phyloP scores from a whole-genome alignment of 176 grass and related monocot species.

The Eragrostis curvula region DNA sequence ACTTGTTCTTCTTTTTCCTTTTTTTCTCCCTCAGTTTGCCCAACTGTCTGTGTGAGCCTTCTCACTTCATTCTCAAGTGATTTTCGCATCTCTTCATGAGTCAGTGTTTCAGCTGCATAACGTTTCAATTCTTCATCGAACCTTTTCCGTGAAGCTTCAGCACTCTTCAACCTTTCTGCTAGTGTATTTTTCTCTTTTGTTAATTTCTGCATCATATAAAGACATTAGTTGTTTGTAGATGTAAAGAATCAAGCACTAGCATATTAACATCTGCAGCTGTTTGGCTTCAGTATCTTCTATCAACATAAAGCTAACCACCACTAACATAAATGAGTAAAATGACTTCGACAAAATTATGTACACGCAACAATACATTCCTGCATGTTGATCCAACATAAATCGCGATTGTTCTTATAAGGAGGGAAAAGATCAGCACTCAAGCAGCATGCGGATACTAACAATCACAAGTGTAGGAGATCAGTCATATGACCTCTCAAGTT shows the following conservation, averaged over 20 bases:
- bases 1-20: constrained; percentile 91
- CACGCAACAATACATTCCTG: not conserved
- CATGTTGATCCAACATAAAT: not conserved
- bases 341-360: not conserved
- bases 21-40: constrained; percentile 79
- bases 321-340: constrained; percentile 6
- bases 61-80: constrained; percentile 84
- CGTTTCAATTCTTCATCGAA: constrained; percentile 89
- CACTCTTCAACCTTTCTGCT: constrained; percentile 76
- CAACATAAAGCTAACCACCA: not conserved
- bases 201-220: constrained; percentile 66
- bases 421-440: not conserved
- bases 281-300: not conserved
- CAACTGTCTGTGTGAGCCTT: constrained; percentile 70
- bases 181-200: constrained; percentile 87
- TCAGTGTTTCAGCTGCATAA: constrained; percentile 70
- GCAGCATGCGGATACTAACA: not conserved
- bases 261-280: not conserved
- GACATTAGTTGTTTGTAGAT: constrained; percentile 23
- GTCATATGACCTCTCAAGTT: not conserved
- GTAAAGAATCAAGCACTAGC: constrained; percentile 21
- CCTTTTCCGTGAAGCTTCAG: constrained; percentile 78
- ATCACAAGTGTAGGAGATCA: not conserved
- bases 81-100: constrained; percentile 64
- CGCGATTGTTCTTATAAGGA: not conserved